Percentiles rank a stretch among this genome's conserved stretches.
phyloP scores from a whole-genome alignment of 345 rosid genomes.

The Boechera divaricarpa region DNA sequence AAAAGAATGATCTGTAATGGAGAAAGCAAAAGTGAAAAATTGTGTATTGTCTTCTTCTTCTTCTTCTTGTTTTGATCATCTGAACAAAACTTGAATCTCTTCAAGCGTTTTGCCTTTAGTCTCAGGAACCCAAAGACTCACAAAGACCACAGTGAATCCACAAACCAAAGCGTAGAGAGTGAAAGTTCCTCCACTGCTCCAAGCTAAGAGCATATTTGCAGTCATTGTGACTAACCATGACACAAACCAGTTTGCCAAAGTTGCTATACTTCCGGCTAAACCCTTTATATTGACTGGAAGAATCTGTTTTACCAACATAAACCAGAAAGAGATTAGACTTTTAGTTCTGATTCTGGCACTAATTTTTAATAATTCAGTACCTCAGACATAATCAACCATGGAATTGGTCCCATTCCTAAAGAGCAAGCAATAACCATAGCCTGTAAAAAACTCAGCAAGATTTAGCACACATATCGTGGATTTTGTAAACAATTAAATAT shows the following conservation, averaged over 20 bases:
- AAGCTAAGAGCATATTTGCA: conserved; percentile 79
- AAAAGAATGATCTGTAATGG: conserved; percentile 39
- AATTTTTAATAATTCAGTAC: conserved; percentile 44
- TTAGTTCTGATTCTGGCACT: neutral
- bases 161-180: conserved; percentile 68
- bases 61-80: conserved; percentile 55
- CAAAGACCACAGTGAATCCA: conserved; percentile 70
- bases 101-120: conserved; percentile 89
- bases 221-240: conserved; percentile 82
- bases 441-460: conserved; percentile 47
- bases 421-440: conserved; percentile 77
- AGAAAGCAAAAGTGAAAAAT: conserved; percentile 13
- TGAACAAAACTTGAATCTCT: conserved; percentile 90
- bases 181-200: conserved; percentile 93
- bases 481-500: neutral
- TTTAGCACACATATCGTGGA: neutral
- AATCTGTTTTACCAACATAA: conserved; percentile 58
- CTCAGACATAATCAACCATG: conserved; percentile 99
- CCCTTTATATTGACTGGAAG: conserved; percentile 88
- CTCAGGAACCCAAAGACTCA: conserved; percentile 80
- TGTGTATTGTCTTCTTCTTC: neutral
- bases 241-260: conserved; percentile 78
- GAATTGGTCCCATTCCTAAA: conserved; percentile 93
- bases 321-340: neutral
- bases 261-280: conserved; percentile 93